Evolutionary conservation across 2,329 filamentous ascomycete species (phyloP), one percentile per base, ranked within the genome.

Genomic region (Polytolypa hystricis): DNA sequence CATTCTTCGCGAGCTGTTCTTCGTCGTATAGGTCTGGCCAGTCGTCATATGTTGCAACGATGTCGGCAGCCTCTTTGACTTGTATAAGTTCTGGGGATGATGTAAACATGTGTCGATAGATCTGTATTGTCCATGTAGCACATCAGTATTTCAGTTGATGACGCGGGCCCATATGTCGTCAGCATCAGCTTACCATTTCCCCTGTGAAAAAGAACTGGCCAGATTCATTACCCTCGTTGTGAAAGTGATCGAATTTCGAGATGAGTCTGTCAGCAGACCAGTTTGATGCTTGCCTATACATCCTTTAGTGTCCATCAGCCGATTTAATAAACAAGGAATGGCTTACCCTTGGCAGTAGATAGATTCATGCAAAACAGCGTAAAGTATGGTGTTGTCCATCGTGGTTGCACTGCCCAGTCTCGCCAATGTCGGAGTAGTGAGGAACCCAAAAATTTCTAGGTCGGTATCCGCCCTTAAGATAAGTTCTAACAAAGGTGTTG

Each of bases 361-460:
- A 5, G 83, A 70, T 59, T 96, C 89, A 54, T 96, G 89, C 2
- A 95, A 65, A 26, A 95, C 67, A 16, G 83, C 81, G 55, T 95
- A 96, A 42, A 95, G 74, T 38, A 89, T 76, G 47, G 78, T 76
- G 27, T 74, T 72, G 51, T 95, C 86, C 51, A 85, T 86, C 2
- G 70, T 66, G 2, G 78, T 70, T 35, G 73, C 71, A 14, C 67
- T 60, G 55, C 93, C 85, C 16, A 94, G 65, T 0, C 70, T 65
- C 3, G 73, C 65, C 3, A 94, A 69, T 0, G 82, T 81, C 1
- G 79, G 75, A 12, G 77, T 71, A 0, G 81, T 86, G 42, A 95
- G 63, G 47, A 79, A 75, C n/a, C 79, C 79, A 41, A 87, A 84
- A 31, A 77, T 71, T 12, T 79, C 74, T 15, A 96, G 69, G 43